phyloP scores from a whole-genome alignment of 2,329 filamentous ascomycete genomes.

The Colletotrichum falcatum region DNA sequence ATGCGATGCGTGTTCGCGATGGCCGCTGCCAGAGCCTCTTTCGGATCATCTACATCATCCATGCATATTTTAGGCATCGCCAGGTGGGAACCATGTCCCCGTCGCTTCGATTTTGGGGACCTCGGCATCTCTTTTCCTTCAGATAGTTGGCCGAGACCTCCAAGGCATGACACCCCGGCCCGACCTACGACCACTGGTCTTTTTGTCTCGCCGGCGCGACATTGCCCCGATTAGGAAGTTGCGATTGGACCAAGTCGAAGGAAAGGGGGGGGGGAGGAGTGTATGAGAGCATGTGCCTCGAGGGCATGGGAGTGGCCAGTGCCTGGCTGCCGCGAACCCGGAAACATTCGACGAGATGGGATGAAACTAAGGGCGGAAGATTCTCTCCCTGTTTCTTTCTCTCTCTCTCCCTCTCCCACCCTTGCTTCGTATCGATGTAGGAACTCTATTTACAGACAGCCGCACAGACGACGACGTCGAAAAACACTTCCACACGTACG shows the following conservation, averaged over 20 bases:
- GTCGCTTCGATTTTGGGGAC: slow-evolving; percentile 2
- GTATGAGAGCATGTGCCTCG: slow-evolving; percentile 12
- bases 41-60: neutral
- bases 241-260: neutral
- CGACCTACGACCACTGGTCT: slow-evolving; percentile 13
- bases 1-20: neutral
- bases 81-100: neutral
- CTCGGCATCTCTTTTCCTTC: slow-evolving; percentile 8
- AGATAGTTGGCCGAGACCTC: neutral
- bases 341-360: slow-evolving; percentile 37
- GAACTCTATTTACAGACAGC: slow-evolving; percentile 17
- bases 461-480: slow-evolving; percentile 11
- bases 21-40: slow-evolving; percentile 5
- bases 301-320: slow-evolving; percentile 20
- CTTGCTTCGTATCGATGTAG: neutral
- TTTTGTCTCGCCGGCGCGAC: slow-evolving; percentile 16
- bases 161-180: slow-evolving; percentile 13
- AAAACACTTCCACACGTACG: neutral
- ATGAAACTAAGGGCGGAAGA: slow-evolving; percentile 33
- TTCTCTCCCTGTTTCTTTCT: neutral
- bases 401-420: neutral
- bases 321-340: slow-evolving; percentile 21
- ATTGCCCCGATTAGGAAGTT: slow-evolving; percentile 18
- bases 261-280: slow-evolving; percentile 9
- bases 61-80: slow-evolving; percentile 4